Conservation (phyloP, 345 rosid species). For the Mallotus nudiflorus region DNA sequence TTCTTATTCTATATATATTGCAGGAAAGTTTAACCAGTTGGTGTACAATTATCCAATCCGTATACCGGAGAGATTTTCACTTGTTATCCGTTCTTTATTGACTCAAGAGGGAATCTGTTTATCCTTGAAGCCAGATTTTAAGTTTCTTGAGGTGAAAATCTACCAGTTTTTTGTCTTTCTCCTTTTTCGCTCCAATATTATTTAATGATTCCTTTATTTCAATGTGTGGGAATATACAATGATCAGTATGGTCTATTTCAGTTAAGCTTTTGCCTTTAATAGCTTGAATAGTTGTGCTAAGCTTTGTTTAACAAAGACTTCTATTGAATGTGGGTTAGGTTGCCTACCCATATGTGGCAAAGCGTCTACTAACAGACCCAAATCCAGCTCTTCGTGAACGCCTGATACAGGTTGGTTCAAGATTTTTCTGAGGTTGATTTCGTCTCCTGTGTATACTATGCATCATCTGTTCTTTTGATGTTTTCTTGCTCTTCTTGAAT, state of each 20-base stretch:
- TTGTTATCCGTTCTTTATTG: conserved; percentile 88
- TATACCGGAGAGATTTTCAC: conserved; percentile 96
- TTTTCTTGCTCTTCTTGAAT: conserved; percentile 88
- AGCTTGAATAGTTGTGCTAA: neutral
- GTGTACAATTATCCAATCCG: conserved; percentile 95
- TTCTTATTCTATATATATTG: conserved; percentile 6
- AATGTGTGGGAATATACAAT: neutral
- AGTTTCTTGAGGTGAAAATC: conserved; percentile 86
- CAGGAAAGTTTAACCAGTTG: conserved; percentile 88
- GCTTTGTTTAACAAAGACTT: conserved; percentile 3
- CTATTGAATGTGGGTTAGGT: conserved; percentile 46
- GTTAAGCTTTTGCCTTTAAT: neutral
- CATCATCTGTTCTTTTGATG: neutral
- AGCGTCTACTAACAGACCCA: conserved; percentile 95
- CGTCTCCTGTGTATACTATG: neutral
- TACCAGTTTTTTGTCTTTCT: neutral
- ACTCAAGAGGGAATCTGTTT: conserved; percentile 98
- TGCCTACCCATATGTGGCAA: conserved; percentile 96
- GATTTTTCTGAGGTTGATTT: neutral
- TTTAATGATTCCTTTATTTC: neutral
- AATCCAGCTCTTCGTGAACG: conserved; percentile 97
- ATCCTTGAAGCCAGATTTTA: conserved; percentile 91
- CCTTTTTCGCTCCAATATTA: neutral
- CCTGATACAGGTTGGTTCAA: conserved; percentile 72
- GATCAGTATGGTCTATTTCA: neutral